These are phyloP conservation scores for Neurospora intermedia DNA, from an alignment of 495 filamentous ascomycete genomes.

Conservation along the genomic window DNA sequence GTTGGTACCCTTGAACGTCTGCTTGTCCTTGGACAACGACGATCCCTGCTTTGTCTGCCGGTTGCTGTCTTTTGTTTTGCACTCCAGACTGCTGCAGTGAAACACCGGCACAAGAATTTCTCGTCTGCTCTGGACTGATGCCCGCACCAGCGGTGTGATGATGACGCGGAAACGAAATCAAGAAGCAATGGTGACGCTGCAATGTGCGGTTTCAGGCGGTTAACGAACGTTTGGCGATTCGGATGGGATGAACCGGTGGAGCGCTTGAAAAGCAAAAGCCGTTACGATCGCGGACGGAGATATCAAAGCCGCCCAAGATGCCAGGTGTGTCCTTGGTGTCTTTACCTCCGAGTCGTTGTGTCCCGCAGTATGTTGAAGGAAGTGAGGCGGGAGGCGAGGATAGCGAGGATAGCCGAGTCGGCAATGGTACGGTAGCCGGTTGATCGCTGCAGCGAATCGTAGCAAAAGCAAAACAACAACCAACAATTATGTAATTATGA, in stretches of 20 bases:
- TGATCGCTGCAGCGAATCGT: not conserved
- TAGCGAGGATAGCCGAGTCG: not conserved
- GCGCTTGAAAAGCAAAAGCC: not conserved
- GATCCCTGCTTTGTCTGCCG: not conserved
- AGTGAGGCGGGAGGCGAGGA: not conserved
- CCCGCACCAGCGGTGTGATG: not conserved
- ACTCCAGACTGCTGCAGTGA: not conserved
- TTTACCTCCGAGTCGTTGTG: not conserved
- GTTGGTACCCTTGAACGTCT: not conserved
- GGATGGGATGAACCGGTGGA: not conserved
- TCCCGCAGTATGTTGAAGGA: not conserved
- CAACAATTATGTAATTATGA: not conserved
- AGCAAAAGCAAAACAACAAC: not conserved
- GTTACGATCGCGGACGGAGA: not conserved
- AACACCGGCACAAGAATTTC: not conserved
- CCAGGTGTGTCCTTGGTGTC: not conserved
- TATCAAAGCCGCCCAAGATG: not conserved
- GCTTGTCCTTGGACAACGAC: not conserved
- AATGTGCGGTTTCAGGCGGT: not conserved
- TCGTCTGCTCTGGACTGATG: too few relatives aligned
- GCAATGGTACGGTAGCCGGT: not conserved
- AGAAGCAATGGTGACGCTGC: not conserved
- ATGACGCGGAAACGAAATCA: not conserved
- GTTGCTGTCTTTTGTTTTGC: not conserved
- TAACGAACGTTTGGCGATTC: not conserved